These are phyloP conservation scores for Aegilops longissima DNA, from an alignment of 176 grass and related monocot genomes.

Conservation along the genomic window DNA sequence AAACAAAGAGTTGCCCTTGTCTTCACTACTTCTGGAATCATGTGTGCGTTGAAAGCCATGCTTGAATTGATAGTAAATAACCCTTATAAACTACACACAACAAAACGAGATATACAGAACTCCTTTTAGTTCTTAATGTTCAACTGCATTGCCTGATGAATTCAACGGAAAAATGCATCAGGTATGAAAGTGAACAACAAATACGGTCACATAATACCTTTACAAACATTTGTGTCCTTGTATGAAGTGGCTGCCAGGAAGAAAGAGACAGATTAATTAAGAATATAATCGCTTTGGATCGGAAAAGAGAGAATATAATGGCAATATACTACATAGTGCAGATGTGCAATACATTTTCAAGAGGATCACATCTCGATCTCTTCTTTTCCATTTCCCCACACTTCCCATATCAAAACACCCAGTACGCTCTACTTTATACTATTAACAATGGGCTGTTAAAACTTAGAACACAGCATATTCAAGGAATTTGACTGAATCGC, in stretches of 20 bases:
- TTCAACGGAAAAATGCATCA: slow-evolving; percentile 1
- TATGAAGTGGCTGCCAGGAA: slow-evolving; percentile 74
- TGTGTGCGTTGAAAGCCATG: slow-evolving; percentile 64
- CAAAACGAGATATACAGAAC: background rate
- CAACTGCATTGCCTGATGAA: background rate
- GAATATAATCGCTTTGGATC: background rate
- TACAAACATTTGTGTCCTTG: slow-evolving; percentile 72
- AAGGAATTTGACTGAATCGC: background rate
- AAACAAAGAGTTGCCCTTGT: slow-evolving; percentile 49
- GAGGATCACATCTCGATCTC: background rate
- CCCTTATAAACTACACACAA: slow-evolving; percentile 74
- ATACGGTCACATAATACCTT: slow-evolving; percentile 54
- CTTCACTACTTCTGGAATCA: slow-evolving; percentile 26
- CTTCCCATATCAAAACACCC: background rate
- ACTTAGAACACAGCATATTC: background rate
- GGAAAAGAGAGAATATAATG: background rate
- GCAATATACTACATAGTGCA: background rate
- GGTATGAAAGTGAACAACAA: background rate
- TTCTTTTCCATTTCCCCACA: background rate
- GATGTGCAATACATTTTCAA: background rate
- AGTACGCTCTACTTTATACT: background rate
- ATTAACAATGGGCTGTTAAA: background rate
- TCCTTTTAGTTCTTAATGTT: background rate
- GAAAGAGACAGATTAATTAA: slow-evolving; percentile 27
- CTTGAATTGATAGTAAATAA: slow-evolving; percentile 75